Percentiles rank a stretch among this genome's conserved stretches.
Evolutionary conservation across 352 stramenopile genomes (phyloP).

Genomic region (Phytophthora tentaculata): DNA sequence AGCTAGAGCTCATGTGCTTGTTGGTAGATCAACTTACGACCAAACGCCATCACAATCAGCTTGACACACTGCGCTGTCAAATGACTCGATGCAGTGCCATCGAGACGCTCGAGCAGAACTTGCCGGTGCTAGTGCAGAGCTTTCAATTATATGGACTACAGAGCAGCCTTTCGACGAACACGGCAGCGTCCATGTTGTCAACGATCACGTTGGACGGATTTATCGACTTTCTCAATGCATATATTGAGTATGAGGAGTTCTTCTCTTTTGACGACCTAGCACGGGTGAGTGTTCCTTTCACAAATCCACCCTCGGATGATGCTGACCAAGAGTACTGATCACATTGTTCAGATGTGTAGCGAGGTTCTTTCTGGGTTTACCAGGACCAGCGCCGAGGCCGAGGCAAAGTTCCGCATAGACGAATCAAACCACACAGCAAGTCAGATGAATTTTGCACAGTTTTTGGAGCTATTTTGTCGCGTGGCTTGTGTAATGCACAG

Average conservation of each 20-base stretch:
- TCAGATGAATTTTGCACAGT: slow-evolving; percentile 61
- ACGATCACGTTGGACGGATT: slow-evolving; percentile 73
- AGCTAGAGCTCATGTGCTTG: slow-evolving; percentile 35
- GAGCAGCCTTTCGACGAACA: slow-evolving; percentile 24
- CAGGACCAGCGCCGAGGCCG: slow-evolving; percentile 6
- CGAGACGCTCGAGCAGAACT: slow-evolving; percentile 55
- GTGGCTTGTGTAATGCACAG: slow-evolving; percentile 62
- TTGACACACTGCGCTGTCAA: slow-evolving; percentile 58
- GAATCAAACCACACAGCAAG: neutral
- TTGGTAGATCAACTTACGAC: slow-evolving; percentile 44
- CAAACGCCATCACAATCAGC: neutral
- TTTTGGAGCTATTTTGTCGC: slow-evolving; percentile 71
- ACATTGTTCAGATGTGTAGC: slow-evolving; percentile 19
- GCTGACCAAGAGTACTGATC: neutral
- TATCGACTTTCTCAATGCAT: slow-evolving; percentile 79
- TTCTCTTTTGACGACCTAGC: slow-evolving; percentile 59
- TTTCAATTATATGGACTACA: slow-evolving; percentile 66
- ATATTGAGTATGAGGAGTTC: slow-evolving; percentile 81
- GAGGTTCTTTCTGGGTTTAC: slow-evolving; percentile 16
- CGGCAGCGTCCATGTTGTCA: slow-evolving; percentile 9
- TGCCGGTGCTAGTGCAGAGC: slow-evolving; percentile 53
- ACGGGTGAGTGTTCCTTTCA: slow-evolving; percentile 27
- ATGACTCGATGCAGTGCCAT: slow-evolving; percentile 53
- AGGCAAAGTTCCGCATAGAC: slow-evolving; percentile 13
- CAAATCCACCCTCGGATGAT: neutral